These are phyloP conservation scores for Neofusicoccum kwambonambiense DNA, from an alignment of 2,329 filamentous ascomycete species.

Conservation along the genomic window DNA sequence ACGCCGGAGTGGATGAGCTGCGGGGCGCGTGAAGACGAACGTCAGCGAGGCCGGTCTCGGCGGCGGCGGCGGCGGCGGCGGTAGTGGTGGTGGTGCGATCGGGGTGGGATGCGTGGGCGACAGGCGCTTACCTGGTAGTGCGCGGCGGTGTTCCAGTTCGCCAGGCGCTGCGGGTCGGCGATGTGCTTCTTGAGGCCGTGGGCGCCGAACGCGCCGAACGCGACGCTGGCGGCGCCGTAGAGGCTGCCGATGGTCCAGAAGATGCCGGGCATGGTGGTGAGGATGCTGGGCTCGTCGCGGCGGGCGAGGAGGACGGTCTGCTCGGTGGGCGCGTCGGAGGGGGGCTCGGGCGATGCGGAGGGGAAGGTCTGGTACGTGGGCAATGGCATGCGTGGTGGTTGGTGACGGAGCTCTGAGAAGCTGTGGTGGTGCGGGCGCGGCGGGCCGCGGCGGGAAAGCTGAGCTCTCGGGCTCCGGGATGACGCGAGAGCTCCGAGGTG, in stretches of 20 bases:
- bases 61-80: background rate
- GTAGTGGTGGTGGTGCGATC: background rate
- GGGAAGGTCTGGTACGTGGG: background rate
- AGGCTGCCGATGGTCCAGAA: conserved; percentile 64
- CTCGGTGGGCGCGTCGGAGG: background rate
- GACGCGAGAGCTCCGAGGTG: background rate
- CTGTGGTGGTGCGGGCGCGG: background rate
- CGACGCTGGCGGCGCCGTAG: conserved; percentile 61
- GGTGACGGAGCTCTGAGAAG: background rate
- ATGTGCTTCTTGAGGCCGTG: conserved; percentile 65
- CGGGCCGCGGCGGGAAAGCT: background rate
- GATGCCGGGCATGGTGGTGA: conserved; percentile 32
- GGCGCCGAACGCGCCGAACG: conserved; percentile 65
- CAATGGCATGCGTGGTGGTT: background rate
- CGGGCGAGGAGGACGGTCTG: background rate
- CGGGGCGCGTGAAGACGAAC: too few relatives aligned
- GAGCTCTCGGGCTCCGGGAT: background rate
- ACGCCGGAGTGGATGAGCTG: conserved; percentile 59
- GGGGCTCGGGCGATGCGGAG: background rate
- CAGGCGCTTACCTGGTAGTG: conserved; percentile 59
- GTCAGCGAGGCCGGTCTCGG: background rate
- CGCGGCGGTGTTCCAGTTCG: conserved; percentile 63
- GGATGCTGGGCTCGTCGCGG: background rate
- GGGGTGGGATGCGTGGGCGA: background rate
- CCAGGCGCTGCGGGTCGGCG: conserved; percentile 57